A percentile compares a stretch with the other conserved stretches of the same genome.
phyloP scores from a whole-genome alignment of 768 basidiomycete species.

The Termitomyces sp. region DNA sequence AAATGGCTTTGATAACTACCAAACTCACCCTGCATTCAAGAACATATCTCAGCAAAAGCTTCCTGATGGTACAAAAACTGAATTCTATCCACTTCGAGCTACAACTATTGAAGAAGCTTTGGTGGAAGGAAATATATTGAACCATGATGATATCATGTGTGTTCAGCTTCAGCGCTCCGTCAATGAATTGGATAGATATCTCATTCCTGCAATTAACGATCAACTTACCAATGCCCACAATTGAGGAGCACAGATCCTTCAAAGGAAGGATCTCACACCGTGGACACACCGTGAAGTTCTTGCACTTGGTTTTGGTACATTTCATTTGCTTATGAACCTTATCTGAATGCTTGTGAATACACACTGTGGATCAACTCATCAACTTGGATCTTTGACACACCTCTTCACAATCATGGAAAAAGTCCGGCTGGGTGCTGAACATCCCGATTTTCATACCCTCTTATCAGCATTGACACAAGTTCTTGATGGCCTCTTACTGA shows the following conservation, averaged over 20 bases:
- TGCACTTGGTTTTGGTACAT: conserved; percentile 22
- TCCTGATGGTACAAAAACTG: conserved; percentile 20
- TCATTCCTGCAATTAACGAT: conserved; percentile 24
- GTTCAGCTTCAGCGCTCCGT: background rate
- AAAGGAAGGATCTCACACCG: conserved; percentile 15
- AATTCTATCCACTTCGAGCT: conserved; percentile 18
- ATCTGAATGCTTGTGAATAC: conserved; percentile 25
- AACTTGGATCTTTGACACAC: conserved; percentile 23
- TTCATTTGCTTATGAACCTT: conserved; percentile 32
- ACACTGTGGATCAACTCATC: conserved; percentile 23
- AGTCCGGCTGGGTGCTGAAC: conserved; percentile 22
- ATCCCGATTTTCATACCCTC: conserved; percentile 33
- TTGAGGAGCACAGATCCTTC: conserved; percentile 14
- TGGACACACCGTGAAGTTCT: conserved; percentile 18
- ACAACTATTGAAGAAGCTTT: conserved; percentile 29
- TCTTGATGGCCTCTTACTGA: conserved; percentile 26
- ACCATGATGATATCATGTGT: conserved; percentile 24
- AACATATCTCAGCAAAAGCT: conserved; percentile 14
- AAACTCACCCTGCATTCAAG: conserved; percentile 8
- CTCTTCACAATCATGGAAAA: conserved; percentile 30
- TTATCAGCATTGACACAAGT: conserved; percentile 25
- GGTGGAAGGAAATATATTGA: conserved; percentile 22
- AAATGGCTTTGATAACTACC: background rate
- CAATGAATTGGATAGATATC: conserved; percentile 9
- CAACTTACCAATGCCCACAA: conserved; percentile 26